Base-by-base conservation (phyloP, 306 rosid genomes). In the Fagus sylvatica region DNA sequence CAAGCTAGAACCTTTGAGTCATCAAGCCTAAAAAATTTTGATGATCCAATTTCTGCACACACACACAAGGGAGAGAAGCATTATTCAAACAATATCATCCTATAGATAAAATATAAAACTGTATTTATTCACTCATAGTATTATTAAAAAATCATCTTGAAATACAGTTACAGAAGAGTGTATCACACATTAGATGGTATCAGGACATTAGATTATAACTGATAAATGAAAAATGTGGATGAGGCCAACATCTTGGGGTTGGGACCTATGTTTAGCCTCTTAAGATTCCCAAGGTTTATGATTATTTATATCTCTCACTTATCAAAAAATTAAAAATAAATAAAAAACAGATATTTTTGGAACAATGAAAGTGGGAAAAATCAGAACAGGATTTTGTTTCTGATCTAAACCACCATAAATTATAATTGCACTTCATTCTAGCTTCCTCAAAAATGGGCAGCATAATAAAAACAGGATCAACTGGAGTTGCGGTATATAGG, bases 381-480 rank as follows among this genome's bases (percentile, higher is more conserved):
- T 49, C 5, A 34, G 22, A 62, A 79, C 43, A 81, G 53, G 33
- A 84, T 78, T 74, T 53, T 34, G 33, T 6, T 43, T 19, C 51
- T 17, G 46, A 54, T 28, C 4, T 3, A 43, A 43, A 9, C 7
- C 69, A 53, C 55, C 43, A 34, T 34, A 30, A 60, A 53, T 1
- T 22, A 13, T 11, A 68, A 33, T 49, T 17, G 10, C 81, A 92
- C 98, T 90, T 95, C 98, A 92, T 92, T 86, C 98, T 91, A 75
- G 97, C 93, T 82, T 92, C 93, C 69, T 84, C 90, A 68, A 92
- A 92, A 70, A 91, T 77, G 36, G 98, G 98, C 79, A 95, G 72
- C 84, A 89, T 74, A 43, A 95, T 73, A 80, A 95, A 95, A 82
- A 95, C 93, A 55, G 97, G 98, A 85, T 95, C 98, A 73, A 95